phyloP scores from a whole-genome alignment of 257 asterid species.

The Osmanthus fragrans region DNA sequence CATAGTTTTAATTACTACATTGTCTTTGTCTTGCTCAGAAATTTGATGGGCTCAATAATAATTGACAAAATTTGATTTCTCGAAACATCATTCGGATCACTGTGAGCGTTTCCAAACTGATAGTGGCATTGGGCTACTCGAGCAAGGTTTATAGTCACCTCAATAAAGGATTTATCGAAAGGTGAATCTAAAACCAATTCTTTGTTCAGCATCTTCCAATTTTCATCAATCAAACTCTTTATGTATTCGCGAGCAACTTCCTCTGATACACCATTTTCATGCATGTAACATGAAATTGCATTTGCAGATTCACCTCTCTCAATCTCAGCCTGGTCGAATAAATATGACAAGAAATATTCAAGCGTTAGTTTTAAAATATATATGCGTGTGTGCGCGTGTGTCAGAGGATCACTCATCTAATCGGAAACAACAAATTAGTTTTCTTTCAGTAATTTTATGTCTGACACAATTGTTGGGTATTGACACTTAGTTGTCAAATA shows the following conservation, averaged over 20 bases:
- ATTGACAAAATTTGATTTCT: slow-evolving; percentile 20
- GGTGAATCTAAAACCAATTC: background rate
- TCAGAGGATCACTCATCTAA: no score
- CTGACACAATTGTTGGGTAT: no score
- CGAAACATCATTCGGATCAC: slow-evolving; percentile 20
- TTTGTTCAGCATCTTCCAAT: slow-evolving; percentile 21
- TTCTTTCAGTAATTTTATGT: no score
- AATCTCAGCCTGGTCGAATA: background rate
- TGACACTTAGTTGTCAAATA: no score
- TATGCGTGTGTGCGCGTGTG: no score
- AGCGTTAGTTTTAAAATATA: no score
- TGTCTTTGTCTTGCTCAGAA: background rate
- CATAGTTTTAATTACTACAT: no score
- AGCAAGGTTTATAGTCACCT: slow-evolving; percentile 12
- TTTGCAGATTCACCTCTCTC: slow-evolving; percentile 25
- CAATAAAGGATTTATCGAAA: slow-evolving; percentile 6
- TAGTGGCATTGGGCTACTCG: slow-evolving; percentile 14
- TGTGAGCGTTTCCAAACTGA: slow-evolving; percentile 30
- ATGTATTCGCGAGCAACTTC: slow-evolving; percentile 12
- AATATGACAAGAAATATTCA: background rate
- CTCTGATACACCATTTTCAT: slow-evolving; percentile 19
- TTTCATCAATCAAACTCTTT: slow-evolving; percentile 5
- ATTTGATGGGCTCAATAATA: slow-evolving; percentile 16
- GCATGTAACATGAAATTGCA: background rate
- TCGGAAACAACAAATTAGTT: background rate